Base-by-base conservation (phyloP, 2,329 filamentous ascomycete species). In the Cadophora luteo-olivacea region DNA sequence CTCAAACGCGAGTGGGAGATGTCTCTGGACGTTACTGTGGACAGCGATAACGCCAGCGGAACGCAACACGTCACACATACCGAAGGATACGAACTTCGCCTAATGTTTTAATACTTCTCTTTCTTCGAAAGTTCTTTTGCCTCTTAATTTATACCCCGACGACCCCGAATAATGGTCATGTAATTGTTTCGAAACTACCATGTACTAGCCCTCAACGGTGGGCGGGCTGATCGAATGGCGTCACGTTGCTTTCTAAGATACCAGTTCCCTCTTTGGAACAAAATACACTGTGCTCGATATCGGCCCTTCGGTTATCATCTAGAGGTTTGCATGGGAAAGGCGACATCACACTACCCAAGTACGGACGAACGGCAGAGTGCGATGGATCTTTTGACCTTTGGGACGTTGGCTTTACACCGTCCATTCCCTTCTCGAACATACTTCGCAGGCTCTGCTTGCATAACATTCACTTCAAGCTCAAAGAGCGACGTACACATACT, bases 1-100 rank as follows among this genome's bases (percentile, higher is more conserved):
- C 74, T 82, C 49, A 89, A 89, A 75, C 79, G 82, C 45, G 87
- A 89, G 72, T 89, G 87, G 87, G 87, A 89, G 65, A 89, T 89
- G 86, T 81, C 83, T 2, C 77, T 89, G 33, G 87, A 89, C 77
- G 63, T 74, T 54, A 69, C 69, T 61, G 73, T 76, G 51, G 76
- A 78, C 63, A 73, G 73, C 67, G 75, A 77, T 55, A 73, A 68
- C 33, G 64, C 64, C 54, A 71, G 64, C 51, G 71, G 68, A 55
- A 69, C 70, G 19, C 72, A 75, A 62, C 72, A 73, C 51, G 72
- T 74, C 45, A 66, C 71, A 45, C 71, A 75, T 22, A 72, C 70
- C 52, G 71, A 76, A 66, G 77, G 76, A 61, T 77, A 76, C 71
- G 78, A 78, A 73, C 70, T 79, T 68, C 74, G 75, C 45, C 64